phyloP scores from a whole-genome alignment of 768 basidiomycete genomes.

The Suillus fuscotomentosus region DNA sequence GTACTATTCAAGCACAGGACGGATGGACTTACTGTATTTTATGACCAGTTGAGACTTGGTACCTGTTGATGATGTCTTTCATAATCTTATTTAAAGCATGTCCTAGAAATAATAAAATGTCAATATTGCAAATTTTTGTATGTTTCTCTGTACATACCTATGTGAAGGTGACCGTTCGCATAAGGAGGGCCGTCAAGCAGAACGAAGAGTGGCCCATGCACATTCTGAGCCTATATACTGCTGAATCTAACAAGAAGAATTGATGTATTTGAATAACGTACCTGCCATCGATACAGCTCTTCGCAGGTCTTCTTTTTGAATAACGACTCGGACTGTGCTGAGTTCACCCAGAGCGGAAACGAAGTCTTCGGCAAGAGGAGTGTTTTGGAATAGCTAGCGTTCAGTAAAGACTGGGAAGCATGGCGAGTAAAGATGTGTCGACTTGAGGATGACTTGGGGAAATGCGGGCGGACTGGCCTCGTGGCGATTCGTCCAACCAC shows the following conservation, averaged over 20 bases:
- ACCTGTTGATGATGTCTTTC: slow-evolving; percentile 95
- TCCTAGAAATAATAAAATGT: slow-evolving; percentile 43
- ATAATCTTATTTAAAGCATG: slow-evolving; percentile 95
- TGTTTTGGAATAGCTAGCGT: slow-evolving; percentile 47
- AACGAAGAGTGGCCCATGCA: slow-evolving; percentile 69
- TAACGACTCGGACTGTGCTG: slow-evolving; percentile 55
- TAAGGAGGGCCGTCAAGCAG: slow-evolving; percentile 97
- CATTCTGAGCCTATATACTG: slow-evolving; percentile 57
- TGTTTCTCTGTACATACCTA: slow-evolving; percentile 53
- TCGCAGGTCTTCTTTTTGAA: slow-evolving; percentile 67
- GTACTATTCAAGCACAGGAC: slow-evolving; percentile 2
- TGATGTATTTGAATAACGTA: slow-evolving; percentile 31
- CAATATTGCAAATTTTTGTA: background rate
- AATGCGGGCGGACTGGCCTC: background rate
- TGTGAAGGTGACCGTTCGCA: slow-evolving; percentile 94
- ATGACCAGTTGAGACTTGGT: slow-evolving; percentile 72
- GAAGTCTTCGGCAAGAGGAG: slow-evolving; percentile 79
- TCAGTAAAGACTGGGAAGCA: no score
- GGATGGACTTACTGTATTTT: slow-evolving; percentile 68
- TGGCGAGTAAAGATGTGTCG: no score
- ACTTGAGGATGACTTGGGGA: background rate
- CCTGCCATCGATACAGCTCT: slow-evolving; percentile 79
- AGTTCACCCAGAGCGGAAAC: slow-evolving; percentile 73
- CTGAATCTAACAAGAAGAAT: slow-evolving; percentile 1
- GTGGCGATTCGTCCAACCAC: background rate